Evolutionary conservation across 2,329 filamentous ascomycete species (phyloP), one percentile per base, ranked within the genome.

Genomic region (Mycogone perniciosa): DNA sequence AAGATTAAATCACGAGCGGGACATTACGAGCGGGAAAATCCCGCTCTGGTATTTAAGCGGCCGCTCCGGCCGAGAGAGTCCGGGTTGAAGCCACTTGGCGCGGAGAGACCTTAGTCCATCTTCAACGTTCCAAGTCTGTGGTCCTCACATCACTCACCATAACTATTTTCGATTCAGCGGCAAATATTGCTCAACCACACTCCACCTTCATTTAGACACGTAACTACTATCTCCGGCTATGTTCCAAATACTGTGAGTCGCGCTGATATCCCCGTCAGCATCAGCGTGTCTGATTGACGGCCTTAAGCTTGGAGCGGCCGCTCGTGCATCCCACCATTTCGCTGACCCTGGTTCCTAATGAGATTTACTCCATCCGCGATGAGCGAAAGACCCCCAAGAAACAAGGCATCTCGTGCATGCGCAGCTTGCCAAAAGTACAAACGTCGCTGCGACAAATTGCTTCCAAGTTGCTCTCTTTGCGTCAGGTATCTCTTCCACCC

Each of bases 391-490:
- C 41, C 45, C 7, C n/a, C 40, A 13, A 33, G 20, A 30, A 39
- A 49, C 27, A 51, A 46, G 37, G 39, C 51, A n/a, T 7, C 30
- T 13, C 54, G 51, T 8, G 54, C 54, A n/a, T 56, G 54, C 35
- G 48, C 40, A n/a, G 11, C 51, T 5, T 56, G 54, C 30, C 47
- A 46, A 41, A 54, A 56, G 38, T 54, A 56, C 42, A 56, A 56
- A 45, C 46, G 54, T 20, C 51, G 54, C 2, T 56, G 54, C 42
- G 54, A 56, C 46, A 56, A 54, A 34, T 11, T 29, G 7, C 40
- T 54, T 13, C 54, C 54, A 11, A 33, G 38, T 31, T 56, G 54
- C 31, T 49, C 47, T 27, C 45, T 56, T 4, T 56, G 54, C 13
- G 35, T 41, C 27, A 56, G 48, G 54, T 56, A 50, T 10, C 37